Base-by-base conservation (phyloP, 305 asterid species). In the Fraxinus nigra region DNA sequence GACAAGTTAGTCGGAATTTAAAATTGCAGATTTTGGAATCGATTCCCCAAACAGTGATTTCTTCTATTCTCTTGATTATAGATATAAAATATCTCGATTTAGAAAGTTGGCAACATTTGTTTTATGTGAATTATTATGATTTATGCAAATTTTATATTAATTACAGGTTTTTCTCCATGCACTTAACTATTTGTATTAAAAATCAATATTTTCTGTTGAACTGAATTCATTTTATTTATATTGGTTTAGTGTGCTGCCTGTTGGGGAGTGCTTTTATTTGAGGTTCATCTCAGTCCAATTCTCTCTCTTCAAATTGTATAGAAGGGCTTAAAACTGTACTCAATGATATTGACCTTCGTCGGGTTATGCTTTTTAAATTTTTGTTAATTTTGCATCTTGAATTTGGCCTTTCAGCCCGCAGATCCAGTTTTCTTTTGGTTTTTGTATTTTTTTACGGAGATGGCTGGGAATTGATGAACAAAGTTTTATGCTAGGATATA, bases 61-160 rank as follows among this genome's bases (percentile, higher is more conserved):
- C 46, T 70, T 56, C 81, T 38, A 7, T 80, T 75, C 14, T 61
- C 76, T 75, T 74, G 80, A 70, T 67, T 56, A 78, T 85, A 78
- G 81, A 77, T 65, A 13, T 85, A 48, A 77, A 78, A 67, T 76
- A n/a, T 80, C 59, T 82, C 56, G 77, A 75, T 82, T 82, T 85
- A 82, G 40, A 30, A 69, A 13, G 34, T 69, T 43, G 34, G 37
- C 76, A 16, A 43, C 81, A 51, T 72, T 78, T 56, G 59, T 80
- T 74, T 69, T n/a, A 5, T 72, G 56, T 78, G 81, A 79, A 75
- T 85, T 63, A 34, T 63, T 79, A 56, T 79, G 83, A 34, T 37
- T 37, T 13, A 22, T 28, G 75, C 76, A 28, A 16, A 7, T 10
- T 33, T 72, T 32, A 69, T 30, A 32, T 24, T 72, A 11, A 76